Evolutionary conservation across 108 stramenopile species (phyloP).

Genomic region (Bacterosira constricta): DNA sequence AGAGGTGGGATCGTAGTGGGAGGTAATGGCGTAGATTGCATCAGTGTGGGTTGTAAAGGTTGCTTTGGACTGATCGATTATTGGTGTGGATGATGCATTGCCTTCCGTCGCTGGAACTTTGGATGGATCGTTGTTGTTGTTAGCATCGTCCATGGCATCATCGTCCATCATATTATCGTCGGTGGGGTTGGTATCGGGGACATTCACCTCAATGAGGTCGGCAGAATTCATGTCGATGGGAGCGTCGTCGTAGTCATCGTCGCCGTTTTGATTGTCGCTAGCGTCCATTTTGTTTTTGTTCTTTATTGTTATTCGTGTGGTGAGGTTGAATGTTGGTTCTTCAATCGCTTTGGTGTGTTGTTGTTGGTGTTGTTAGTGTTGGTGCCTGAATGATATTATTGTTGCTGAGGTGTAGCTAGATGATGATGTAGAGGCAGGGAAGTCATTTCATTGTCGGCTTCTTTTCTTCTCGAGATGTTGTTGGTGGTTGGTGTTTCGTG

Average conservation of each 20-base stretch:
- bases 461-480: no score
- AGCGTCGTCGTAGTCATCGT: conserved; percentile 59
- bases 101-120: conserved; percentile 21
- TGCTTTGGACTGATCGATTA: conserved; percentile 51
- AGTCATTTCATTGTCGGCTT: no score
- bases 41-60: conserved; percentile 64
- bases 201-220: conserved; percentile 75
- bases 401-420: no score
- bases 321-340: background rate
- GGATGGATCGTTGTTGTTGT: conserved; percentile 9
- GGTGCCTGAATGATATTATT: no score
- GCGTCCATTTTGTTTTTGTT: background rate
- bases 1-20: conserved; percentile 59
- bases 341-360: background rate
- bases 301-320: no score
- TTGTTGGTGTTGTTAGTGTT: background rate
- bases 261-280: conserved; percentile 10
- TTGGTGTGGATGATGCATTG: background rate
- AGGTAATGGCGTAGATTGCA: conserved; percentile 69
- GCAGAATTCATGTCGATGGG: conserved; percentile 74
- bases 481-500: no score
- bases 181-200: conserved; percentile 64
- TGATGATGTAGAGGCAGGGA: no score
- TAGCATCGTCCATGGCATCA: conserved; percentile 15
- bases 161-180: conserved; percentile 51